A percentile compares a stretch with the other conserved stretches of the same genome.
Conservation (phyloP, 176 grass and related monocot species). For the Alloteropsis semialata region DNA sequence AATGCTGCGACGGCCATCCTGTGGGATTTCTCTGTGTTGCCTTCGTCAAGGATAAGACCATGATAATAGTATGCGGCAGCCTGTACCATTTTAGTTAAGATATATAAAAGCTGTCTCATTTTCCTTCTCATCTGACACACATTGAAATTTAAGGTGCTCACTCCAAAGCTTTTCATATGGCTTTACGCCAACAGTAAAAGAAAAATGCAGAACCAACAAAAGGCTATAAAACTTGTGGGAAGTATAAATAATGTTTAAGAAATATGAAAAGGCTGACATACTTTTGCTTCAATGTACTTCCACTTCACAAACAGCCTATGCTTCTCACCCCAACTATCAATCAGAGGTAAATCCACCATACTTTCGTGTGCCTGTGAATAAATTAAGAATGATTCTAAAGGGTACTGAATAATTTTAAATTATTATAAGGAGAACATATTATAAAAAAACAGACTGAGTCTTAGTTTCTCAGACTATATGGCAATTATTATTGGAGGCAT, state of each 20-base stretch:
- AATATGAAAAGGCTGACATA: slow-evolving; percentile 10
- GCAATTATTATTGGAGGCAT: neutral
- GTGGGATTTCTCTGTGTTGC: slow-evolving; percentile 88
- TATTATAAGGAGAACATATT: neutral
- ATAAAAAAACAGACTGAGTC: neutral
- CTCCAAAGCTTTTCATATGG: neutral
- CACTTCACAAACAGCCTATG: slow-evolving; percentile 80
- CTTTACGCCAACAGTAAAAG: too few species aligned
- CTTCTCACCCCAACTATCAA: slow-evolving; percentile 86
- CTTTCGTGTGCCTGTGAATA: slow-evolving; percentile 65
- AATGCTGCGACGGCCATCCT: slow-evolving; percentile 71
- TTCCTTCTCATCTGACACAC: neutral
- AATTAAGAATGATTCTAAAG: neutral
- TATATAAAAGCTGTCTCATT: neutral
- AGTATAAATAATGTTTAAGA: neutral
- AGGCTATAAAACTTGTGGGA: neutral
- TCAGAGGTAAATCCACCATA: slow-evolving; percentile 57
- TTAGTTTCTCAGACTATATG: neutral
- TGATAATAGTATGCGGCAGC: slow-evolving; percentile 95
- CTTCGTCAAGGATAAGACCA: slow-evolving; percentile 89
- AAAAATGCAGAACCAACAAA: neutral
- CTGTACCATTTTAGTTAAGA: slow-evolving; percentile 28
- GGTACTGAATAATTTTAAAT: too few species aligned
- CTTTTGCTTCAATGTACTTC: slow-evolving; percentile 92
- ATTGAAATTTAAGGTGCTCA: neutral